Base-by-base conservation (phyloP, 2,329 filamentous ascomycete species). In the Stagonosporopsis cucurbitacearum region DNA sequence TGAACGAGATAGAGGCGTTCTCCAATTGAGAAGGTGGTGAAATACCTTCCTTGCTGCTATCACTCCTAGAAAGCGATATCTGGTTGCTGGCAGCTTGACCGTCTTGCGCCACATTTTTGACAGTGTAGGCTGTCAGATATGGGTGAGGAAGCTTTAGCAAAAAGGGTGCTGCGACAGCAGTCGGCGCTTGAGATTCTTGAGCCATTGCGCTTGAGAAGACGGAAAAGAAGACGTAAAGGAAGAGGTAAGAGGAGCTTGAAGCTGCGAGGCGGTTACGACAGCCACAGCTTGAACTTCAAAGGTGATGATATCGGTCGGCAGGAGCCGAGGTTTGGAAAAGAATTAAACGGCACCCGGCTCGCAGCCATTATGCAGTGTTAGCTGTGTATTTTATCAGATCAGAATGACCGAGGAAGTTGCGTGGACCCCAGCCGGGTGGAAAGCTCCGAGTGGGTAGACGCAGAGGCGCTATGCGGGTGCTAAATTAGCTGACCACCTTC, bases 111-210 rank as follows among this genome's bases (percentile, higher is more conserved):
- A 61, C 54, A 39, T 65, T 70, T n/a, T 50, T 66, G 28, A 74
- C 56, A 25, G 60, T 60, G 53, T 75, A 75, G 33, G 69, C 62
- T 17, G 73, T 75, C 26, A 76, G 70, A 55, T 74, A 76, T 22
- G 73, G 73, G 54, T 76, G 72, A 22, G 73, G 73, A 40, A 75
- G 62, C 53, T 73, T 75, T 39, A 75, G 50, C 43, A 73, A 51
- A 20, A 74, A 61, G 7, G 69, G 60, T 15, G 66, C 66, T 19
- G 59, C 28, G 7, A 50, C 35, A n/a, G 57, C 48, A 23, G 44
- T 53, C 22, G 59, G 11, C 48, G 64, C 64, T 20, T 62, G 49
- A 7, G 55, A 25, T 47, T 64, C 53, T 50, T 66, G 57, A 33
- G 65, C 59, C 68, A 71, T 73, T 35, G 22, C 53, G 17, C 30